Evolutionary conservation across 352 stramenopile genomes (phyloP), one percentile per base, ranked within the genome.

Genomic region (Phytophthora kernoviae): DNA sequence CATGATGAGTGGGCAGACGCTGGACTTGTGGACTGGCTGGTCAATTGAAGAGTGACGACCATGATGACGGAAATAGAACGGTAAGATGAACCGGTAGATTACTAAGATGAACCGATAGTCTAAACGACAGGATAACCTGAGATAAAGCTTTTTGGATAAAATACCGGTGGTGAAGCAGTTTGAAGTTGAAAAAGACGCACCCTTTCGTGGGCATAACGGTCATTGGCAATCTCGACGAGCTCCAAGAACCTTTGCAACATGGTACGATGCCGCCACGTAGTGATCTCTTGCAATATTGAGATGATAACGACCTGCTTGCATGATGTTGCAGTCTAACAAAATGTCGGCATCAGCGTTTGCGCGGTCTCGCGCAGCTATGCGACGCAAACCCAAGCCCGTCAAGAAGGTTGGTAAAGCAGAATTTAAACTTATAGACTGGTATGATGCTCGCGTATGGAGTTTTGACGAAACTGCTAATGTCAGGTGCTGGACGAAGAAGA

Each of bases 401-500:
- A 94, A 92, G 58, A 94, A 93, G 63, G 24, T 30, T 30, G 24
- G 24, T 30, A 30, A 3, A 30, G 3, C 24, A 30, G 24, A 3
- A 30, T 30, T 30, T 30, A 3, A 30, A 30, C 24, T 6, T 30
- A 70, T 79, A 15, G 8, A 41, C n/a, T 1, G 11, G n/a, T 11
- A 58, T 56, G 10, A 14, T 39, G 15, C 34, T 17, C 4, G 18
- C 30, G 18, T 0, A 1, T 20, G 4, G n/a, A n/a, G n/a, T 54
- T 11, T 26, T 8, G 27, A 4, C 18, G 11, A 18, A 30, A 12
- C 41, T 27, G 6, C 37, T 24, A 5, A 34, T 22, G 10, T 9
- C 20, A 89, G 71, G 79, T 68, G 26, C 70, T 98, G 43, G 93
- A 98, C 62, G 91, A 98, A 58, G 93, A 98, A 53, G 82, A 96